Conservation (phyloP, 2,329 filamentous ascomycete genomes). For the Pseudocercospora fuligena region DNA sequence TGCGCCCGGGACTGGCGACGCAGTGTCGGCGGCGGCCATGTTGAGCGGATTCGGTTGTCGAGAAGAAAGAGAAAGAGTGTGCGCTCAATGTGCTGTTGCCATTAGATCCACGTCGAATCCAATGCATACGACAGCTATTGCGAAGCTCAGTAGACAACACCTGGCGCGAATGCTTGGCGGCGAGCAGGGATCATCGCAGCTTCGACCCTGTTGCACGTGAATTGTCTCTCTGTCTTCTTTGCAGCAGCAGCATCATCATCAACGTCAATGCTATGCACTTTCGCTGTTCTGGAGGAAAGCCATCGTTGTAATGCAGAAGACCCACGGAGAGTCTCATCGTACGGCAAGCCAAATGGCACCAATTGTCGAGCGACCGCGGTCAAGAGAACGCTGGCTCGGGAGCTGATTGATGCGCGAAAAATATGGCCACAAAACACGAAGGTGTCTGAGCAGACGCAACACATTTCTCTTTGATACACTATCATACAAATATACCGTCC, state of each 20-base stretch:
- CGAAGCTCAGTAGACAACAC: constrained; percentile 1
- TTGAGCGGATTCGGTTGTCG: constrained; percentile 9
- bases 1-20: constrained; percentile 26
- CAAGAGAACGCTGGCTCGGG: too few species aligned
- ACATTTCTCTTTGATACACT: neutral
- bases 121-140: neutral
- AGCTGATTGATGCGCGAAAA: neutral
- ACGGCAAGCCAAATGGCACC: too few species aligned
- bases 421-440: neutral
- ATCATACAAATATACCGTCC: constrained; percentile 3
- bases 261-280: neutral
- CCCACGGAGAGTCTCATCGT: too few species aligned
- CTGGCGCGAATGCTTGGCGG: neutral
- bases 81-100: neutral
- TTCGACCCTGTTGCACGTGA: neutral
- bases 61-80: neutral
- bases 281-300: too few species aligned
- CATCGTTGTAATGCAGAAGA: too few species aligned
- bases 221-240: neutral
- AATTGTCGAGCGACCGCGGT: too few species aligned
- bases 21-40: constrained; percentile 30
- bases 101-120: neutral
- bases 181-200: neutral
- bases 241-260: neutral
- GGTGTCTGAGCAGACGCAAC: neutral